A percentile compares a stretch with the other conserved stretches of the same genome.
phyloP scores from a whole-genome alignment of 768 basidiomycete genomes.

The Russula vinacea region DNA sequence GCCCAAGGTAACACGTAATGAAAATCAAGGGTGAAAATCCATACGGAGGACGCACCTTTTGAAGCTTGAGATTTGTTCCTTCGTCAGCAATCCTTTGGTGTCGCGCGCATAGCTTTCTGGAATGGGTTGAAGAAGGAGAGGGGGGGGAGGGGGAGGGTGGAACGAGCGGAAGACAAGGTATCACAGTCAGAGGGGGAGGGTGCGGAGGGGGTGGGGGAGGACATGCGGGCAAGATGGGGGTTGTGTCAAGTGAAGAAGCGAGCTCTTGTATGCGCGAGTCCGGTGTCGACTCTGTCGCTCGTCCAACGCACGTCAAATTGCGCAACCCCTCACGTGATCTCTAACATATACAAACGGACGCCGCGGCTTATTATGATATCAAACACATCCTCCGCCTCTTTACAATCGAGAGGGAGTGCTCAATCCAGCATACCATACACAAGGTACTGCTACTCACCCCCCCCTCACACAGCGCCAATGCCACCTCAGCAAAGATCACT shows the following conservation, averaged over 20 bases:
- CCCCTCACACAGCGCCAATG: neutral
- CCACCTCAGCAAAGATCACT: slow-evolving; percentile 11
- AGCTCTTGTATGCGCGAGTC: neutral
- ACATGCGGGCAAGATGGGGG: neutral
- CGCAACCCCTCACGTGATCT: slow-evolving; percentile 17
- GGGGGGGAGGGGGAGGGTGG: slow-evolving; percentile 31
- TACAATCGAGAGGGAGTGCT: slow-evolving; percentile 9
- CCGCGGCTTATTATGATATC: slow-evolving; percentile 21
- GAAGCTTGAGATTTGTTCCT: slow-evolving; percentile 86
- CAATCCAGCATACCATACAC: slow-evolving; percentile 23
- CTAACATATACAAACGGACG: neutral
- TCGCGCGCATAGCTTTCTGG: slow-evolving; percentile 83
- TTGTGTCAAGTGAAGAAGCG: too few relatives aligned
- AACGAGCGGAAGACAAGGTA: slow-evolving; percentile 62
- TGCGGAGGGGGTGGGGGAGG: neutral
- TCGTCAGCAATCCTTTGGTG: slow-evolving; percentile 98
- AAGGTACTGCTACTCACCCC: neutral
- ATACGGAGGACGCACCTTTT: slow-evolving; percentile 56
- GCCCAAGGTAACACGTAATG: slow-evolving; percentile 13
- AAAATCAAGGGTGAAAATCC: neutral
- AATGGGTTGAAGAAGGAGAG: slow-evolving; percentile 35
- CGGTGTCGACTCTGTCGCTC: neutral
- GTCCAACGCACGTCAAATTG: slow-evolving; percentile 5
- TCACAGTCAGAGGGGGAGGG: slow-evolving; percentile 57
- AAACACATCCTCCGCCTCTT: slow-evolving; percentile 12